A percentile compares a stretch with the other conserved stretches of the same genome.
Evolutionary conservation across 1,139 yeast genomes (phyloP).

Genomic region (Debaryomyces sp.): DNA sequence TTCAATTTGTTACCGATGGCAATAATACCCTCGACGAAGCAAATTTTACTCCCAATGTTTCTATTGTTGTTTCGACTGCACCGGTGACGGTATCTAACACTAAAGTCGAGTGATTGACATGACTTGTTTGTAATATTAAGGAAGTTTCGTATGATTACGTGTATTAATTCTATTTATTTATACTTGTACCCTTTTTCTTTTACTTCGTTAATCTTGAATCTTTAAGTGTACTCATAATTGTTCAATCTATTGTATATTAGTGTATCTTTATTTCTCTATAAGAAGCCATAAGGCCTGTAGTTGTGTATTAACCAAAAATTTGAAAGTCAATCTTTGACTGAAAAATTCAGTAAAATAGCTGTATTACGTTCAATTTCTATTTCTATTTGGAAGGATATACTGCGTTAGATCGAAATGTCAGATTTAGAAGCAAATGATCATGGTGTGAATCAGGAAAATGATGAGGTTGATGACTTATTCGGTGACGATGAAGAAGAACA

Average conservation of each 20-base stretch:
- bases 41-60: conserved; percentile 17
- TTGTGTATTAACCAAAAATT: background rate
- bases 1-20: background rate
- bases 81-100: conserved; percentile 15
- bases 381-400: background rate
- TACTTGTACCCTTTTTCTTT: background rate
- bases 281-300: background rate
- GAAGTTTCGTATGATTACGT: background rate
- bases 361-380: background rate
- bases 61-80: conserved; percentile 30
- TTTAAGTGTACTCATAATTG: background rate
- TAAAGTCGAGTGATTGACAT: background rate
- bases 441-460: conserved; percentile 17
- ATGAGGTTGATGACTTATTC: conserved; percentile 48
- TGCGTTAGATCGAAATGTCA: conserved; percentile 10
- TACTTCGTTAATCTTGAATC: background rate
- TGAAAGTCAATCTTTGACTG: background rate
- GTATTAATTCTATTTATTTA: background rate
- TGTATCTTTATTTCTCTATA: background rate
- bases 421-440: conserved; percentile 11
- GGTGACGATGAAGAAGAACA: conserved; percentile 47
- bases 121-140: background rate
- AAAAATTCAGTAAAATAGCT: background rate
- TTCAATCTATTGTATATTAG: background rate
- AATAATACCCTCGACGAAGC: background rate